Conservation (phyloP, 106 monocot genomes). For the Posidonia australis region DNA sequence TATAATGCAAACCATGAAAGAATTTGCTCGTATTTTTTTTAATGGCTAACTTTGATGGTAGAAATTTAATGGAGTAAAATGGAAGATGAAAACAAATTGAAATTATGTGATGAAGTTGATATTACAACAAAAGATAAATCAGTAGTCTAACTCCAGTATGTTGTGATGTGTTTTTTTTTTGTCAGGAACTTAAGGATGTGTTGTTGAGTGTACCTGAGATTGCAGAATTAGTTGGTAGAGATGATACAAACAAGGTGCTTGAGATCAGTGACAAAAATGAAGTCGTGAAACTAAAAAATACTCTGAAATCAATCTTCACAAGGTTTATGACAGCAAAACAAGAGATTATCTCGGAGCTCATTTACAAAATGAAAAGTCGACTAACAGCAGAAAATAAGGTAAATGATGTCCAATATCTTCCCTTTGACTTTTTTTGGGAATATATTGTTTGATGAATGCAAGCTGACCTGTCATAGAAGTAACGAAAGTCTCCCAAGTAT, state of each 20-base stretch:
- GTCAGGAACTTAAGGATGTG: slow-evolving; percentile 78
- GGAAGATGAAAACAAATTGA: no score
- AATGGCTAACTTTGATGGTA: no score
- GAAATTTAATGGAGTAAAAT: no score
- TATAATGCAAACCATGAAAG: no score
- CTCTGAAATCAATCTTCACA: slow-evolving; percentile 52
- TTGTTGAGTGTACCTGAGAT: slow-evolving; percentile 67
- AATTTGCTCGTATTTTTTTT: no score
- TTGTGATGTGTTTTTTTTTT: slow-evolving; percentile 1
- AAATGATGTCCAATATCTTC: not conserved
- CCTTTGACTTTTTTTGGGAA: not conserved
- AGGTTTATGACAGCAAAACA: slow-evolving; percentile 64
- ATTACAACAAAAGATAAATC: no score
- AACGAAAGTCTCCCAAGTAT: no score
- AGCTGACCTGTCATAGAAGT: no score
- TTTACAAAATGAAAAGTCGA: slow-evolving; percentile 47
- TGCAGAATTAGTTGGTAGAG: slow-evolving; percentile 44
- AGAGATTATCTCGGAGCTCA: slow-evolving; percentile 37
- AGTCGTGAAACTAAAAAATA: slow-evolving; percentile 21
- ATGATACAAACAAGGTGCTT: slow-evolving; percentile 25
- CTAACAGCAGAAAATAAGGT: slow-evolving; percentile 58
- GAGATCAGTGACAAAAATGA: slow-evolving; percentile 21
- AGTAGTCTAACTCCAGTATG: not conserved
- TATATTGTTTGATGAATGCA: not conserved
- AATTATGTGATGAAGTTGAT: no score